Evolutionary conservation across 768 basidiomycete species (phyloP).

Genomic region (Tulasnella sp.): DNA sequence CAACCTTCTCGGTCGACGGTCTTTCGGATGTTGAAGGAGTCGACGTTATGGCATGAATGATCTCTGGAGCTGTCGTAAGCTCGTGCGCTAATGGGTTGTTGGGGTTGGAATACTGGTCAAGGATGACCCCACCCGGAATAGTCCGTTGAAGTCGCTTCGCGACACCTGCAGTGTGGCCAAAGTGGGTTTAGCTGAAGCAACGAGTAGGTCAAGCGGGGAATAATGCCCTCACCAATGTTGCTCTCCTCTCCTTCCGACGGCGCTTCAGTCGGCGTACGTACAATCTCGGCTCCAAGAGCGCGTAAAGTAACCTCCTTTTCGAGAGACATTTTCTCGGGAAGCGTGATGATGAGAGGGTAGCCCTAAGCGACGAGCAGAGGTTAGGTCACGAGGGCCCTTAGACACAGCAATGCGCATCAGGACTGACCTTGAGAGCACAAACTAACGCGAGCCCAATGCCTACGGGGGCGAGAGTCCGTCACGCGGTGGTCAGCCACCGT

Average conservation of each 20-base stretch:
- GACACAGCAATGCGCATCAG: slow-evolving; percentile 29
- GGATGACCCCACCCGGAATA: slow-evolving; percentile 81
- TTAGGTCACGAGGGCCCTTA: slow-evolving; percentile 40
- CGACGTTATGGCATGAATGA: slow-evolving; percentile 68
- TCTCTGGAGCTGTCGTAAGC: slow-evolving; percentile 84
- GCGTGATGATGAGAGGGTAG: slow-evolving; percentile 82
- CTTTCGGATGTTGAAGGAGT: slow-evolving; percentile 55
- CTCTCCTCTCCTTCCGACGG: slow-evolving; percentile 86
- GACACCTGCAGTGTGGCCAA: slow-evolving; percentile 57
- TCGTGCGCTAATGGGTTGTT: slow-evolving; percentile 93
- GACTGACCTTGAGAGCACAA: slow-evolving; percentile 83
- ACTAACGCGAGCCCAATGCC: slow-evolving; percentile 93
- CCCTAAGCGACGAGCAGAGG: slow-evolving; percentile 59
- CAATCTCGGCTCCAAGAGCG: slow-evolving; percentile 88
- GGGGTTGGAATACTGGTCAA: slow-evolving; percentile 70
- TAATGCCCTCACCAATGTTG: slow-evolving; percentile 71
- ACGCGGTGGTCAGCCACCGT: neutral
- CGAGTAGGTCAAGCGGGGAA: slow-evolving; percentile 29
- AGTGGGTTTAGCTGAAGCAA: slow-evolving; percentile 71
- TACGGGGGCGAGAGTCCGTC: slow-evolving; percentile 33
- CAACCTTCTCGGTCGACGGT: slow-evolving; percentile 70
- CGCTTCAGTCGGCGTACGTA: slow-evolving; percentile 88
- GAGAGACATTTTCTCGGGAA: slow-evolving; percentile 95
- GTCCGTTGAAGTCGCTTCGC: slow-evolving; percentile 69
- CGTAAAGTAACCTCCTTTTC: slow-evolving; percentile 93